Conservation (phyloP, 208 protist species). For the Angomonas desouzai region DNA sequence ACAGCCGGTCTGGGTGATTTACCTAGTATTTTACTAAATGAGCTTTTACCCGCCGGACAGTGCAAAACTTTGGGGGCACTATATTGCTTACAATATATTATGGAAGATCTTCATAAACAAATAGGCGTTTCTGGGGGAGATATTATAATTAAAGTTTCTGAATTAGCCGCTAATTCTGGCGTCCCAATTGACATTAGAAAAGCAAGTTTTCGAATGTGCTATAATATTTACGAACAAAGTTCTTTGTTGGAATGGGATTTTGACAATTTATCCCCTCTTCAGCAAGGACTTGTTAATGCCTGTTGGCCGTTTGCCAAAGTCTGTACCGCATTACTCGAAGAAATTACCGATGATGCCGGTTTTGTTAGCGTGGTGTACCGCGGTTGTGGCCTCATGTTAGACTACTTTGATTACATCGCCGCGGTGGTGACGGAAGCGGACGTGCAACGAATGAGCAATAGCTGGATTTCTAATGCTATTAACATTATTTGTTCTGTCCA, state of each 20-base stretch:
- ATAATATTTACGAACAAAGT: constrained; percentile 80
- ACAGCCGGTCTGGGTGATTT: constrained; percentile 52
- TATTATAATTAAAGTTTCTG: constrained; percentile 57
- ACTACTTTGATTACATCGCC: constrained; percentile 81
- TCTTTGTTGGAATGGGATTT: constrained; percentile 85
- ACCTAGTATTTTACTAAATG: constrained; percentile 54
- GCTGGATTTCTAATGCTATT: constrained; percentile 52
- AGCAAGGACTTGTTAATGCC: constrained; percentile 60
- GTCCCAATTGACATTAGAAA: constrained; percentile 42
- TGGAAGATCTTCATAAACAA: constrained; percentile 82
- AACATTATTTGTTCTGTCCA: constrained; percentile 35
- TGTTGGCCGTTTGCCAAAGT: constrained; percentile 47
- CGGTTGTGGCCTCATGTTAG: constrained; percentile 67
- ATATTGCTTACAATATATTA: constrained; percentile 83
- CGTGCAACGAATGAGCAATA: constrained; percentile 26
- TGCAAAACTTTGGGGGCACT: constrained; percentile 67
- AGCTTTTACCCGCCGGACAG: constrained; percentile 53
- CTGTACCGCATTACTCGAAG: constrained; percentile 67
- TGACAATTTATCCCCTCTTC: constrained; percentile 63
- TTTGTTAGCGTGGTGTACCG: constrained; percentile 64
- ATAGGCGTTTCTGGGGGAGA: constrained; percentile 66
- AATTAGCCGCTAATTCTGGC: constrained; percentile 29
- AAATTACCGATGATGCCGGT: constrained; percentile 35
- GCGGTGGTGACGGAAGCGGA: constrained; percentile 25
- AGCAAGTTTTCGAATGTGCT: constrained; percentile 85